phyloP scores from a whole-genome alignment of 1,139 yeast genomes.

The Debaryomyces nepalensis region DNA sequence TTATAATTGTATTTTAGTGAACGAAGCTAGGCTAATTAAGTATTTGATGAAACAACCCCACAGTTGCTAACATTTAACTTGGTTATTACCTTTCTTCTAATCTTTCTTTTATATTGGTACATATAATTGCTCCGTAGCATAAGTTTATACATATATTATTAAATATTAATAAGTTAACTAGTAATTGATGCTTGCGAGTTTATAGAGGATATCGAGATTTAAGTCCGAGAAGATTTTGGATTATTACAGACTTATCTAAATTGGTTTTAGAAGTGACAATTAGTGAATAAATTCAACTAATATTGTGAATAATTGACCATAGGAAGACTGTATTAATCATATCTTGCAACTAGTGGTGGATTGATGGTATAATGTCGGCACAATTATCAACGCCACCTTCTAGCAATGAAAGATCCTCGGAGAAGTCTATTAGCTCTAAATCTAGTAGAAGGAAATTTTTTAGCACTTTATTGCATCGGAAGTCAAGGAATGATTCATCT shows the following conservation, averaged over 20 bases:
- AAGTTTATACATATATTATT: conserved; percentile 6
- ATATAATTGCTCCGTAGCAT: conserved; percentile 9
- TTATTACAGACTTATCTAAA: no score
- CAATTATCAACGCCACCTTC: conserved; percentile 15
- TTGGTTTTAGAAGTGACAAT: neutral
- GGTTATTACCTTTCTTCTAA: conserved; percentile 1
- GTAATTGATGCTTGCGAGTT: neutral
- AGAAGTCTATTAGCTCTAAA: conserved; percentile 5
- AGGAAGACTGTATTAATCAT: neutral
- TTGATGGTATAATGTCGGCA: neutral
- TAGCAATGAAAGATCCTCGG: conserved; percentile 6
- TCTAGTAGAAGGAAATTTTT: conserved; percentile 9
- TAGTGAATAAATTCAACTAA: neutral
- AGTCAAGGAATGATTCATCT: neutral
- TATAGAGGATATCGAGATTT: conserved; percentile 2
- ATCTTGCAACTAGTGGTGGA: neutral
- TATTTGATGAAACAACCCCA: conserved; percentile 2
- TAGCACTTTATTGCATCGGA: conserved; percentile 12
- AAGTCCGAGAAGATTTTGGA: neutral
- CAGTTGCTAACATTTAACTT: neutral
- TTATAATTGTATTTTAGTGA: conserved; percentile 11
- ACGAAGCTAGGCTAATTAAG: conserved; percentile 8
- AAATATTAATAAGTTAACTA: neutral
- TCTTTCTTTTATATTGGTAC: conserved; percentile 7
- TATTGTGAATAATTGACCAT: neutral